These are phyloP conservation scores for Cryptococcus sp. DNA, from an alignment of 1,284 basidiomycete species.

Conservation along the genomic window DNA sequence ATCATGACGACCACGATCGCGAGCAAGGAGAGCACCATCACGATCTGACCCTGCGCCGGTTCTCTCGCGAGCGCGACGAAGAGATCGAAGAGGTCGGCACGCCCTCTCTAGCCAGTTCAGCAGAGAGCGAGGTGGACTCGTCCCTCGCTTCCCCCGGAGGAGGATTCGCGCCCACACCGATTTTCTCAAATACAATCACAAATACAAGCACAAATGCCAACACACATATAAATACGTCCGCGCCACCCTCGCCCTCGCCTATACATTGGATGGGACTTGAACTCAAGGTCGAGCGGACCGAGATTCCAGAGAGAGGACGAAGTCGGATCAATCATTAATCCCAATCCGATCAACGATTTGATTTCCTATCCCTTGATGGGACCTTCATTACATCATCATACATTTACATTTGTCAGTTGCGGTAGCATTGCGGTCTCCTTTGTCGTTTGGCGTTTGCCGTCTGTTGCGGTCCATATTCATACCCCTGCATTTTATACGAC, in stretches of 20 bases:
- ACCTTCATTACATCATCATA: not conserved
- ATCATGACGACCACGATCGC: not conserved
- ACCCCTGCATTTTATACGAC: constrained; percentile 1
- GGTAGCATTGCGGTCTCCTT: not conserved
- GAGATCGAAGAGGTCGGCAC: constrained; percentile 15
- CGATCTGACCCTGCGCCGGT: not conserved
- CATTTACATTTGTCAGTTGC: not conserved
- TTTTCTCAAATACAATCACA: too few species aligned
- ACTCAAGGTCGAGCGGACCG: too few species aligned
- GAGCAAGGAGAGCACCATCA: constrained; percentile 1
- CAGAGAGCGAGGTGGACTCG: constrained; percentile 26
- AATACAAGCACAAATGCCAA: too few species aligned
- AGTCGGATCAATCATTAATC: too few species aligned
- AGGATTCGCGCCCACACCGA: too few species aligned
- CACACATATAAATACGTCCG: too few species aligned
- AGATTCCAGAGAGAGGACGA: too few species aligned
- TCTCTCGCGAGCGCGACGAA: not conserved
- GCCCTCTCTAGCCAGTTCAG: constrained; percentile 24
- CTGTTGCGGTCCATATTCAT: not conserved
- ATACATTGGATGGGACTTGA: too few species aligned
- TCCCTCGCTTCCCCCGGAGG: constrained; percentile 10
- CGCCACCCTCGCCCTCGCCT: too few species aligned
- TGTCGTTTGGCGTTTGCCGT: not conserved
- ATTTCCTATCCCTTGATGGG: too few species aligned
- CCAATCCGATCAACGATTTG: too few species aligned